Evolutionary conservation across 257 asterid genomes (phyloP), one percentile per base, ranked within the genome.

Genomic region (Ajuga chamaepitys): DNA sequence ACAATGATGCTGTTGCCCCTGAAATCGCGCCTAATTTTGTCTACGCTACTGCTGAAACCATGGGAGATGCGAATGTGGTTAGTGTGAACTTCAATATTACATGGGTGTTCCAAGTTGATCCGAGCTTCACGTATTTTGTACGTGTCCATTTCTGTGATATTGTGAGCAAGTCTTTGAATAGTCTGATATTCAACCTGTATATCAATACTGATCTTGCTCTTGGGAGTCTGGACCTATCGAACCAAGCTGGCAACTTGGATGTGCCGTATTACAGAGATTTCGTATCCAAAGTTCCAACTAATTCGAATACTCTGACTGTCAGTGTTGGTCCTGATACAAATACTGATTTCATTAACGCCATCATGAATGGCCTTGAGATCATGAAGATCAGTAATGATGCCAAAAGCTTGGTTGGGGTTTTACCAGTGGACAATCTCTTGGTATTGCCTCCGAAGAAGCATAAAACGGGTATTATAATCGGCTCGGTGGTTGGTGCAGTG

Each of bases 111-210:
- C 76, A 61, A 14, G 89, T 83, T 16, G 95, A 87, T 65, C 86
- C 85, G 1, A 62, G 41, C 63, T 87, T 78, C 85, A 70, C 78
- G 13, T 85, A 87, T 44, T 70, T 87, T 30, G 0, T 87, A 14
- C 74, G 95, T 38, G 77, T 85, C 58, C 95, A 87, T 67, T 87
- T 87, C 70, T 87, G 95, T 58, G 95, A 87, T 42, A 85, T 87
- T 0, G 93, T 87, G 84, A 87, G 95, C 75, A 74, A 72, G 42
- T 75, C 85, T 38, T 58, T 85, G 81, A 78, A 85, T 70, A 74
- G 81, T 64, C 65, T 87, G 12, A 72, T 85, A 55, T 87, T 87
- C 71, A 76, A 85, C 62, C 58, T 87, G 18, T 87, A 76, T 55
- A 70, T 85, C 41, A 83, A 85, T 60, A 77, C 82, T 37, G 93